Evolutionary conservation across 148 eudicot species (phyloP), one percentile per base, ranked within the genome.

Genomic region (Dysphania ambrosioides): DNA sequence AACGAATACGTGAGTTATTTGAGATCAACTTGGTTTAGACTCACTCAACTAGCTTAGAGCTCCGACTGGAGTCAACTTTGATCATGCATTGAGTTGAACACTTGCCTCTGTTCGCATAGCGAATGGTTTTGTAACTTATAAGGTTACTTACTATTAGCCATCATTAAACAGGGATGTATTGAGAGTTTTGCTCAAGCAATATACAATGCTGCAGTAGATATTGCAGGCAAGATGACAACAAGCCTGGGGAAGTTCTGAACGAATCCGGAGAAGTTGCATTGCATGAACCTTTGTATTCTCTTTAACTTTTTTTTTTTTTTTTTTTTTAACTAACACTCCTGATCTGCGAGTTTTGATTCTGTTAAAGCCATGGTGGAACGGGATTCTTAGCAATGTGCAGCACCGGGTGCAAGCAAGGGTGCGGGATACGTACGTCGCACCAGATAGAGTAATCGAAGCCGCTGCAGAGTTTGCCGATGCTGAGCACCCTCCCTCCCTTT

Each of bases 171-270:
- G 94, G 82, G 78, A 82, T 68, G 78, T 78, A 21, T 92, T 23
- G 75, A 72, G 73, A 82, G 18, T 30, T 92, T 89, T 78, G 88
- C 88, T 55, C 6, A 72, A 70, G 91, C 91, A 72, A 81, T 87
- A 57, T 67, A 90, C 75, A 79, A 83, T 35, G 67, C 90, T 58
- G 75, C 87, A 56, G 75, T 72, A 61, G 81, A 80, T 49, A 79
- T 90, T 32, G 87, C 74, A 57, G 31, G 15, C 11, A 89, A 84
- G 72, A 31, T 92, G 59, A 82, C 82, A 1, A 69, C 71, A 68
- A 82, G 89, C 75, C 41, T 86, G 78, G 97, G 92, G 91, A 92
- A 82, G 90, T 92, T 0, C 85, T 89, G 91, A 75, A 80, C 65
- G 81, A 80, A 31, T 74, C 82, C 4, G 91, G 94, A 8, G 49